These are phyloP conservation scores for Didymella segeticola DNA, from an alignment of 2,329 filamentous ascomycete genomes.

Conservation along the genomic window DNA sequence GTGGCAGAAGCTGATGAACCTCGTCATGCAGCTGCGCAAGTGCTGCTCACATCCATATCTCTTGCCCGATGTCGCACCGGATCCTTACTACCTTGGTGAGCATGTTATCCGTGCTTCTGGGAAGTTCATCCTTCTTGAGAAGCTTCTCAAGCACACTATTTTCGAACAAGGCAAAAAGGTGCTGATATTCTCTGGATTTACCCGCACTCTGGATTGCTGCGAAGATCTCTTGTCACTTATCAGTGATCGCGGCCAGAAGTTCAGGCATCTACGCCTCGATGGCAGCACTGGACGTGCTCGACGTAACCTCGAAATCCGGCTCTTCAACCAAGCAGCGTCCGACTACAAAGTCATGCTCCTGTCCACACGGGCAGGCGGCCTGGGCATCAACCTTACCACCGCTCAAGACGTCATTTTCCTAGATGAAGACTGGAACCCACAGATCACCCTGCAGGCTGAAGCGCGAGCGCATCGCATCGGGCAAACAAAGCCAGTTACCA, in stretches of 20 bases:
- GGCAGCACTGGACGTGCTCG: constrained; percentile 57
- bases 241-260: constrained; percentile 49
- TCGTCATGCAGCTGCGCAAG: constrained; percentile 64
- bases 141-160: constrained; percentile 58
- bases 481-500: constrained; percentile 60
- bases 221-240: constrained; percentile 59
- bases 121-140: constrained; percentile 64
- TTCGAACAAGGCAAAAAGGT: constrained; percentile 61
- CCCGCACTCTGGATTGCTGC: constrained; percentile 57
- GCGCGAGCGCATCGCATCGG: constrained; percentile 63
- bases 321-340: constrained; percentile 58
- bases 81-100: constrained; percentile 55
- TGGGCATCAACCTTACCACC: constrained; percentile 62
- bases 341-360: constrained; percentile 63
- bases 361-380: constrained; percentile 62
- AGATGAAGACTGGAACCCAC: constrained; percentile 64
- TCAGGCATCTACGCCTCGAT: constrained; percentile 59
- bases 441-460: constrained; percentile 62
- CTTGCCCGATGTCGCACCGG: constrained; percentile 54
- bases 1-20: constrained; percentile 61
- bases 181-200: constrained; percentile 65
- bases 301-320: constrained; percentile 60
- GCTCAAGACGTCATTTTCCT: constrained; percentile 64
- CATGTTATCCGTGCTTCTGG: constrained; percentile 60
- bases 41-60: constrained; percentile 64